Evolutionary conservation across 345 rosid genomes (phyloP), one percentile per base, ranked within the genome.

Genomic region (Syzygium grande): DNA sequence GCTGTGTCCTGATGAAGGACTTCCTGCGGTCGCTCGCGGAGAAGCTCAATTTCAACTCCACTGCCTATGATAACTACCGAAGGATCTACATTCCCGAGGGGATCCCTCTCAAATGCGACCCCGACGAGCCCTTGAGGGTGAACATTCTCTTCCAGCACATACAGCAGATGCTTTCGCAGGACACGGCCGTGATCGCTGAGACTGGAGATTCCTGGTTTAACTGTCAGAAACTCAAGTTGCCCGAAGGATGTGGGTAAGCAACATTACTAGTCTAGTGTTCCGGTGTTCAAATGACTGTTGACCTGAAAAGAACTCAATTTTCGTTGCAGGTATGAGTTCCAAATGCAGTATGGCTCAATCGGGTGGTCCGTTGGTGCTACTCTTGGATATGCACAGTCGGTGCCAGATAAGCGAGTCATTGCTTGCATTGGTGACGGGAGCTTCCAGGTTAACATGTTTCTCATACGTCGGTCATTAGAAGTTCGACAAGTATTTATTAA

Each of bases 361-460:
- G 94, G 95, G 29, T 93, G 94, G 95, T 92, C 95, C 11, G 94
- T 94, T 53, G 95, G 94, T 16, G 95, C 94, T 3, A 94, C 94
- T 29, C 92, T 93, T 41, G 95, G 95, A 34, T 93, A 93, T 88
- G 93, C 94, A 68, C 94, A 93, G 87, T 90, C 94, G 34, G 91
- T 92, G 84, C 95, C 93, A 10, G 90, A 91, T 83, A 93, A 92
- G 89, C 93, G 93, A 5, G 93, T 93, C 87, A 92, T 92, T 80
- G 93, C 95, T 88, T 94, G 91, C 87, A 93, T 93, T 9, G 94
- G 94, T 30, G 94, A 94, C 34, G 94, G 95, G 51, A 94, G 95
- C 92, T 94, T 91, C 91, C 95, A 94, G 93, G 94, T 91, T 8
- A 10, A 34, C 29, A 68, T 23, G 85, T 30, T 38, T 52, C 17